Base-by-base conservation (phyloP, 495 filamentous ascomycete genomes). In the Penicillium ucsense region DNA sequence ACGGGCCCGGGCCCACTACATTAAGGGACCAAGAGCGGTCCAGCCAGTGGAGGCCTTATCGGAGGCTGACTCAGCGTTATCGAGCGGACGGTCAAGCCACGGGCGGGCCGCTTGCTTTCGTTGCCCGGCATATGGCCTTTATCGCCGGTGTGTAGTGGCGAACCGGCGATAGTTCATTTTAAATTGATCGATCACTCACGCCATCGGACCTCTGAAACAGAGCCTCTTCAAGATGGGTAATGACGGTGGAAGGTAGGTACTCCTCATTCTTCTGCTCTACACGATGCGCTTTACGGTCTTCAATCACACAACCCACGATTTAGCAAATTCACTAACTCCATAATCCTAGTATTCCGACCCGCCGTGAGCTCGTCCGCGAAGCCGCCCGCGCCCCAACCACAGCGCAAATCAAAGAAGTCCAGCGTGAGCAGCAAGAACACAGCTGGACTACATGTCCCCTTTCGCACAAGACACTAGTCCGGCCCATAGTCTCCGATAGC, bases 351-450 rank as follows among this genome's bases (percentile, higher is more conserved):
- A 99, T 99, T 49, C 92, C 92, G 8, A 96, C 83, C 41, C 88
- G 92, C 31, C 85, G 92, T 45, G 92, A 99, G 63, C 85, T 99
- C 33, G 92, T 97, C 65, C 88, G 89, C 56, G 82, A 86, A 63
- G 87, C 89, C 33, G 86, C 88, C 30, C 83, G 84, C 41, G 74
- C 76, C 34, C 87, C 85, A 30, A 94, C 82, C 34, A 83, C 88
- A n/a, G 83, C 86, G 35, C 86, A 98, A 68, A 63, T 95, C 7
- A 97, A 96, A 70, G 89, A 90, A 56, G 80, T 85, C 3, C 84
- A 84, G 57, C 79, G 82, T 62, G 89, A 94, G 59, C 81, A 83
- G 31, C 85, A 88, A 64, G 77, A 81, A 55, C 85, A 97, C 63
- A 77, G 78, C 62, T 98, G 92, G 92, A 80, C 73, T 0, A 84